These are phyloP conservation scores for Dactylellina sp. DNA, from an alignment of 2,329 filamentous ascomycete species.

Conservation along the genomic window DNA sequence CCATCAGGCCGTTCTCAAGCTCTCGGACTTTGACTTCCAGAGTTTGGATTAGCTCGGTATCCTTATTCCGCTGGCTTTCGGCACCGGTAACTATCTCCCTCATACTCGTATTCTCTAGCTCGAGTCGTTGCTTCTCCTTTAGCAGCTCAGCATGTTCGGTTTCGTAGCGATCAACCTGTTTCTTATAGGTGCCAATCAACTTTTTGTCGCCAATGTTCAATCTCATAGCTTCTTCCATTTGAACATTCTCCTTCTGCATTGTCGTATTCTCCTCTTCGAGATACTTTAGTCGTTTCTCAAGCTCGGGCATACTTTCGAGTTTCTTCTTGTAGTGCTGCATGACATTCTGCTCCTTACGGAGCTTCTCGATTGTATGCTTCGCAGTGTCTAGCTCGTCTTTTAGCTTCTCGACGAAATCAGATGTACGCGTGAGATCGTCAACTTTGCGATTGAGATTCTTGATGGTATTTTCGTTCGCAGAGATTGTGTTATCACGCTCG, in stretches of 20 bases:
- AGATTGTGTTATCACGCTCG: constrained; percentile 60
- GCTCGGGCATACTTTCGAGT: constrained; percentile 61
- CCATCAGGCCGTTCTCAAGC: constrained; percentile 60
- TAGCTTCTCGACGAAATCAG: constrained; percentile 59
- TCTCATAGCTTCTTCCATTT: constrained; percentile 59
- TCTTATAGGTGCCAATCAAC: constrained; percentile 60
- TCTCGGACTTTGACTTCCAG: constrained; percentile 61
- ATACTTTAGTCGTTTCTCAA: constrained; percentile 59
- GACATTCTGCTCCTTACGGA: constrained; percentile 61
- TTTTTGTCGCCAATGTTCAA: constrained; percentile 60
- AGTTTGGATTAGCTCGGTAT: constrained; percentile 60
- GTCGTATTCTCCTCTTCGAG: constrained; percentile 59
- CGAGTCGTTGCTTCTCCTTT: constrained; percentile 58
- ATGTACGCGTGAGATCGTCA: constrained; percentile 59
- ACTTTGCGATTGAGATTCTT: constrained; percentile 59
- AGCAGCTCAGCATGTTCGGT: constrained; percentile 58
- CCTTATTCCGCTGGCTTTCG: constrained; percentile 60
- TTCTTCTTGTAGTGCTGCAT: constrained; percentile 61
- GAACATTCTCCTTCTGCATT: constrained; percentile 48
- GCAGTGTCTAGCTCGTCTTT: constrained; percentile 61
- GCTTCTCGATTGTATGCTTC: constrained; percentile 60
- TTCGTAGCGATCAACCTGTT: constrained; percentile 60
- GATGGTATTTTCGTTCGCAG: constrained; percentile 58
- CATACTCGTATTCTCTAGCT: constrained; percentile 59
- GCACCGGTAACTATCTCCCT: constrained; percentile 59